Conservation (phyloP, 148 eudicot species). For the Rhododendron vialii region DNA sequence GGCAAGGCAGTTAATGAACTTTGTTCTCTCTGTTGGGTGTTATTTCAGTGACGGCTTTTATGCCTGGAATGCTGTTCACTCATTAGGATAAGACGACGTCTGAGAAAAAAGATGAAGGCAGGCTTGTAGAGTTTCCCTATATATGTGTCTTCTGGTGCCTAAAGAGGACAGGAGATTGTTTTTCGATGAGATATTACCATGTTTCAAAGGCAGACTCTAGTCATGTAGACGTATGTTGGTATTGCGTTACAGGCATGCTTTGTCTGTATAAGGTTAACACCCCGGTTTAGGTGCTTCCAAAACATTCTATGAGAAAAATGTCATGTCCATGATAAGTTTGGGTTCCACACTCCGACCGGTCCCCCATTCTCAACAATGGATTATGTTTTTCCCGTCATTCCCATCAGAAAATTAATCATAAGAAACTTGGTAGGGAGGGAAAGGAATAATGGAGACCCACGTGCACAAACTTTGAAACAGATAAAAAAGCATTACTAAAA, state of each 20-base stretch:
- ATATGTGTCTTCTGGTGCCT: background rate
- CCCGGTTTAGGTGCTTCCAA: background rate
- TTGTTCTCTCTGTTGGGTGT: background rate
- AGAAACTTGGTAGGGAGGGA: background rate
- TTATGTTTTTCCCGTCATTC: background rate
- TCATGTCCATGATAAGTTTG: background rate
- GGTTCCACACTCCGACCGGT: background rate
- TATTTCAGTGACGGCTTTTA: background rate
- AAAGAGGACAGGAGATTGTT: background rate
- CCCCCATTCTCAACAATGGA: background rate
- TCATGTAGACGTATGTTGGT: background rate
- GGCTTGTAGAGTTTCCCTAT: background rate
- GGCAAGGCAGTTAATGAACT: background rate
- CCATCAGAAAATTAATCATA: background rate
- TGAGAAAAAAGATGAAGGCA: background rate
- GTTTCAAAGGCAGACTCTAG: background rate
- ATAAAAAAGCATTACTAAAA: background rate
- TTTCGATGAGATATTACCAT: background rate
- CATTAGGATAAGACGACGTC: background rate
- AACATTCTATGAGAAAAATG: background rate
- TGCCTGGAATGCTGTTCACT: background rate
- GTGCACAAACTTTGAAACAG: background rate
- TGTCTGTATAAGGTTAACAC: background rate
- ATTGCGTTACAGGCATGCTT: background rate
- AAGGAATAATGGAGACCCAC: background rate